Base-by-base conservation (phyloP, 2,329 filamentous ascomycete species). In the Talaromyces piceae region DNA sequence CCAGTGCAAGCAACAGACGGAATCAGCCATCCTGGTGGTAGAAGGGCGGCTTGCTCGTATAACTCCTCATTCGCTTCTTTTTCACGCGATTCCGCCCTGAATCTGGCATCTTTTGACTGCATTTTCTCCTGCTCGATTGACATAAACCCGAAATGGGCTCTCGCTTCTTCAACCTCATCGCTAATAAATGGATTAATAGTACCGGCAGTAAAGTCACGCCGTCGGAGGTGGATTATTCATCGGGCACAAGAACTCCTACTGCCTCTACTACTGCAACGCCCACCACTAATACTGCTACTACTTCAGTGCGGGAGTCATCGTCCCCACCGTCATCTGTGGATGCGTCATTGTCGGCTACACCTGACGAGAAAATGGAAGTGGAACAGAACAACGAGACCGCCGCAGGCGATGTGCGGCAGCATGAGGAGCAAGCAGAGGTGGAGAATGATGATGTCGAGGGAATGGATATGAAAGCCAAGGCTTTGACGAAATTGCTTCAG, bases 401-500 rank as follows among this genome's bases (percentile, higher is more conserved):
- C 9, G 27, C 43, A 8, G 41, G 25, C 27, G 26, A 41, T 28
- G 26, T 49, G 12, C 30, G 13, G 28, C 16, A 22, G 8, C 45
- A 26, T 18, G 28, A 45, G 3, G 28, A 22, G 23, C 50, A 49
- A 41, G 55, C 51, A 25, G 49, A 49, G 6, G 44, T 30, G 37
- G 39, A 54, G 6, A 45, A 57, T 47, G 46, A 59, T 11, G 50
- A 61, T 52, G 58, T 57, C 2, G 70, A 73, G 47, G 70, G 62
- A 5, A 69, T 74, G 66, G 70, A 74, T 56, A 61, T 62, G 18
- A 71, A 73, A 54, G 67, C 71, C 2, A 71, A 68, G 51, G 72
- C 70, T 6, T 58, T 74, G 44, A 73, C 72, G 54, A 71, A 73
- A 54, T 54, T 75, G 25, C 56, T 75, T 31, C 71, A 73, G 50